Evolutionary conservation across 2,329 filamentous ascomycete genomes (phyloP), one percentile per base, ranked within the genome.

Genomic region (Stachybotrys elegans): DNA sequence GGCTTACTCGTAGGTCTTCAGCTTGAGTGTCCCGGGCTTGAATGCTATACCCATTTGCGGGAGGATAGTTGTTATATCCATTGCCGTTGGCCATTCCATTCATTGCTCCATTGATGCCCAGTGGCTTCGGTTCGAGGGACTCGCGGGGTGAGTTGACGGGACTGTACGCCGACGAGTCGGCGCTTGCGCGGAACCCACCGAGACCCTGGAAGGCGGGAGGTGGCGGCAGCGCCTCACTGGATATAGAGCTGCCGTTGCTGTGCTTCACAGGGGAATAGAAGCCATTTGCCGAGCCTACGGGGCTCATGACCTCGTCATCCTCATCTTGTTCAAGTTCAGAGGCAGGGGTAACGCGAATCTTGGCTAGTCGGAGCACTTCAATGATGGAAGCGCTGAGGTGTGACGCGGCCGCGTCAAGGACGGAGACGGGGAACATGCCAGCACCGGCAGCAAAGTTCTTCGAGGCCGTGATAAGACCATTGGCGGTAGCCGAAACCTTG

Each of bases 391-490:
- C 83, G 2, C 89, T 88, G 27, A 97, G 75, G 66, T 98, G 90
- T 20, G 88, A 93, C 7, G 92, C 90, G 3, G 93, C 92, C 4
- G 92, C 93, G 63, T 98, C 93, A 19, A 98, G 73, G 4, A 98
- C 70, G 6, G 89, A 95, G n/a, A 98, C 85, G 0, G 93, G 93
- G 2, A 89, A 92, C 23, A 98, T 78, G 22, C 93, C 93, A 17
- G 81, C 83, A 1, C 89, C 84, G 11, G 81, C 78, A 25, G 87
- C 84, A 63, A 93, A 95, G 59, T 95, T 95, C 70, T 94, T 95
- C 25, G 88, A 86, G 2, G 92, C 89, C 3, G 92, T 97, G 57
- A 97, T 96, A 46, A 98, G 74, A 58, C 92, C 93, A 72, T 97
- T 97, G 40, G 93, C 91, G 2, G 92, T 95, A 3, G 86, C 85